Conservation (phyloP, 805 yeast genomes). For the Cyberlindnera bimundalis region DNA sequence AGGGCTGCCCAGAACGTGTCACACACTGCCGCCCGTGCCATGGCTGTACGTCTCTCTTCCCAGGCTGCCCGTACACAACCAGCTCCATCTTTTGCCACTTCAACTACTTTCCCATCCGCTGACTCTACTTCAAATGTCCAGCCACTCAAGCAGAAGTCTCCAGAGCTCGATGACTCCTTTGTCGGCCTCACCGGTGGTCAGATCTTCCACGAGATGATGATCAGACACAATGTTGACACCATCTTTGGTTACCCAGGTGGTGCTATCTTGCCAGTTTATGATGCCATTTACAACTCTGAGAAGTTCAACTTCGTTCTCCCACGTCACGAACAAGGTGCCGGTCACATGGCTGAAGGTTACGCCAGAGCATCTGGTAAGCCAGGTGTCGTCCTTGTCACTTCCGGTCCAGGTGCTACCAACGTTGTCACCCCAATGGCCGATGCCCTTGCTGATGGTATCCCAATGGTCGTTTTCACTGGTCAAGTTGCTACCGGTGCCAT, state of each 20-base stretch:
- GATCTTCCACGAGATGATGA: conserved; percentile 98
- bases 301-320: conserved; percentile 90
- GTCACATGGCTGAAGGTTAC: conserved; percentile 99
- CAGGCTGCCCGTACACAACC: conserved; percentile 26
- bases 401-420: conserved; percentile 99
- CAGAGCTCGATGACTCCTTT: conserved; percentile 72
- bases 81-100: conserved; percentile 28
- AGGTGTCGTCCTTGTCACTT: conserved; percentile 97
- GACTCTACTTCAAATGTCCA: conserved; percentile 5
- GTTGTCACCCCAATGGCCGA: conserved; percentile 99
- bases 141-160: conserved; percentile 8
- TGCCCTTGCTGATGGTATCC: conserved; percentile 96
- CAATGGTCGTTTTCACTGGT: conserved; percentile 94
- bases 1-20: conserved; percentile 10
- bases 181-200: conserved; percentile 98
- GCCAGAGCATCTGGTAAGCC: conserved; percentile 95
- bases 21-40: conserved; percentile 11
- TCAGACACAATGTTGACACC: conserved; percentile 91
- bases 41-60: conserved; percentile 12
- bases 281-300: conserved; percentile 90
- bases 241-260: conserved; percentile 99
- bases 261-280: conserved; percentile 96
- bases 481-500: conserved; percentile 95
- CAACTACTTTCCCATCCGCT: conserved; percentile 11
- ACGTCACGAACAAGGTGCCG: conserved; percentile 98